These are phyloP conservation scores for Bisporella sp. DNA, from an alignment of 2,329 filamentous ascomycete species.

Conservation along the genomic window DNA sequence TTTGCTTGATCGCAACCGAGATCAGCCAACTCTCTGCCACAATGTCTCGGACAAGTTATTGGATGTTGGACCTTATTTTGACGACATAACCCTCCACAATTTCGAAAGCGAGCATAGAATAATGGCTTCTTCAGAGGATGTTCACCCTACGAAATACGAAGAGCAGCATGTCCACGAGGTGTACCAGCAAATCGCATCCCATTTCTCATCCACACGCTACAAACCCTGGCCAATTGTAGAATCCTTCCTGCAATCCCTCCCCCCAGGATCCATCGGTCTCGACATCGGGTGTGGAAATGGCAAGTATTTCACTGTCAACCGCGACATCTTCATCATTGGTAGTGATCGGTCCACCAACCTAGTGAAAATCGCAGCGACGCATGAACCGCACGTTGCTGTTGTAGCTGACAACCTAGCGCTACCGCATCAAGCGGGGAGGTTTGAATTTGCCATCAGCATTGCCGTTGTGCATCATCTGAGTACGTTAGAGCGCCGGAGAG, in stretches of 20 bases:
- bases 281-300: conserved; percentile 97
- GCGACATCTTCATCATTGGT: conserved; percentile 69
- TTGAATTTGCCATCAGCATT: conserved; percentile 90
- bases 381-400: conserved; percentile 54
- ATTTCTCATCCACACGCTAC: conserved; percentile 75
- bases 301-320: conserved; percentile 83
- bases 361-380: conserved; percentile 40
- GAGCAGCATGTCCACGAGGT: conserved; percentile 82
- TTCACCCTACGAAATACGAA: conserved; percentile 57
- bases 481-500: conserved; percentile 63
- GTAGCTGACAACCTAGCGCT: conserved; percentile 80
- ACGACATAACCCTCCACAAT: conserved; percentile 14
- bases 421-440: conserved; percentile 60
- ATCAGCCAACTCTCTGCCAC: neutral
- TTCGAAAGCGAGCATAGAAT: neutral
- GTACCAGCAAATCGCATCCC: conserved; percentile 79
- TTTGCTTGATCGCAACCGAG: no score
- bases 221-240: conserved; percentile 92
- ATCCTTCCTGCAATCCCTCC: conserved; percentile 60
- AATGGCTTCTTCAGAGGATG: neutral
- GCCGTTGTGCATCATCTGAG: conserved; percentile 93
- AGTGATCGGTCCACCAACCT: conserved; percentile 70
- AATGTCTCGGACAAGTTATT: neutral
- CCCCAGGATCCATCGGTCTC: conserved; percentile 69
- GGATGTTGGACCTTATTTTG: neutral